A percentile compares a stretch with the other conserved stretches of the same genome.
These are phyloP conservation scores for Hygrophoropsis aurantiaca DNA, from an alignment of 768 basidiomycete genomes.

Conservation along the genomic window DNA sequence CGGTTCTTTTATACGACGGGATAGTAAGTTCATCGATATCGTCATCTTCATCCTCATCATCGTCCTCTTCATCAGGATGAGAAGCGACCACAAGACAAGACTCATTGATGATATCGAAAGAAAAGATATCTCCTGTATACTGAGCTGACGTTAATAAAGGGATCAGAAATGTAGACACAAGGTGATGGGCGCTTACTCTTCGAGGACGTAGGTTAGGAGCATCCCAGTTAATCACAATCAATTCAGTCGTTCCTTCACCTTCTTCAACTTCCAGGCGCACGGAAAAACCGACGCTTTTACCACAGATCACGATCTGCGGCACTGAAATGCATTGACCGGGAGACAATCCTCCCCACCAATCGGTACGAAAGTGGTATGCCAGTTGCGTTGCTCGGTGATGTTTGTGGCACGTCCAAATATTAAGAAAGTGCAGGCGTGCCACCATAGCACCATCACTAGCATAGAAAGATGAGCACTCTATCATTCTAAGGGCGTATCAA, in stretches of 20 bases:
- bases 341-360: conserved; percentile 33
- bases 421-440: conserved; percentile 46
- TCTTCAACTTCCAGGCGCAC: conserved; percentile 29
- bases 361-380: conserved; percentile 27
- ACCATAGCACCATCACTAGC: conserved; percentile 25
- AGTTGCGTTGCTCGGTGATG: conserved; percentile 43
- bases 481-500: not conserved
- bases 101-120: conserved; percentile 29
- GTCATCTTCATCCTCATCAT: conserved; percentile 9
- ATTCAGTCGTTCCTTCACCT: conserved; percentile 31
- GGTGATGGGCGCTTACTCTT: conserved; percentile 16
- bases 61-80: conserved; percentile 32
- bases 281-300: conserved; percentile 21
- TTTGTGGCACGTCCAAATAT: conserved; percentile 55
- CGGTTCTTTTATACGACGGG: conserved; percentile 24
- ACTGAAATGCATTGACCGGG: conserved; percentile 31
- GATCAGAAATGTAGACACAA: not conserved
- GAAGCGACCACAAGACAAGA: conserved; percentile 22
- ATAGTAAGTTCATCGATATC: conserved; percentile 16
- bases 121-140: conserved; percentile 29
- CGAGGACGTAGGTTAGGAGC: conserved; percentile 24
- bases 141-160: conserved; percentile 1
- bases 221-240: conserved; percentile 30
- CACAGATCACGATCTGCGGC: conserved; percentile 28
- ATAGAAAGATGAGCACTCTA: not conserved